Base-by-base conservation (phyloP, 768 basidiomycete genomes). In the Postia placenta region DNA sequence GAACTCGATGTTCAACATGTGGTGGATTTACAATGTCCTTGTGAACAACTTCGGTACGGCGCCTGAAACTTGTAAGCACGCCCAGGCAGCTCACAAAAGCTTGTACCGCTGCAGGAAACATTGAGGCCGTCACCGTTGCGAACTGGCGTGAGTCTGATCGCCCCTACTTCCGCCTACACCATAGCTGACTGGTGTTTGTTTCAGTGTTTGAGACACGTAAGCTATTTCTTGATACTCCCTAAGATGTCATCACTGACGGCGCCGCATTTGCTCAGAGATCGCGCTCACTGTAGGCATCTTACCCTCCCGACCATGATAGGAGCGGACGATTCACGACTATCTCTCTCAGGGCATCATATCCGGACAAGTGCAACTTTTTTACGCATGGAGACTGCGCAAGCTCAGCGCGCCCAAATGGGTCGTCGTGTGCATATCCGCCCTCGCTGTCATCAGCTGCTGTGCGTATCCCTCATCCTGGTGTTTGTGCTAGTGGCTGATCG, bases 361-460 rank as follows among this genome's bases (percentile, higher is more conserved):
- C 0, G 48, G 49, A 14, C 37, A 43, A 11, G 53, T 57, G 4
- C 61, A 62, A 44, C 26, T 59, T 6, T 62, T 59, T 44, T 57
- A 55, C 45, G 57, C 57, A 12, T 62, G 57, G 60, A 27, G 61
- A 20, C 47, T 62, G 11, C 53, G 53, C 43, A 44, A 51, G 23
- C 49, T 62, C 23, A 60, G 51, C 0, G 41, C 40, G 2, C 58
- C 56, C 25, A 22, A 26, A n/a, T 53, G 38, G 44, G 11, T 62
- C 37, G 24, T 50, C 14, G 42, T 19, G 0, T 30, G 42, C 15
- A 22, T 50, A 1, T 41, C 49, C 11, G 51, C 59, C 24, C 9
- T 61, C 20, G 27, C 30, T 19, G 49, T 51, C 11, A 26, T 50
- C 22, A 50, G 53, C 30, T 33, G 30, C 30, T 57, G 25, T 38